phyloP scores from a whole-genome alignment of 345 rosid species.

The Carallia brachiata region DNA sequence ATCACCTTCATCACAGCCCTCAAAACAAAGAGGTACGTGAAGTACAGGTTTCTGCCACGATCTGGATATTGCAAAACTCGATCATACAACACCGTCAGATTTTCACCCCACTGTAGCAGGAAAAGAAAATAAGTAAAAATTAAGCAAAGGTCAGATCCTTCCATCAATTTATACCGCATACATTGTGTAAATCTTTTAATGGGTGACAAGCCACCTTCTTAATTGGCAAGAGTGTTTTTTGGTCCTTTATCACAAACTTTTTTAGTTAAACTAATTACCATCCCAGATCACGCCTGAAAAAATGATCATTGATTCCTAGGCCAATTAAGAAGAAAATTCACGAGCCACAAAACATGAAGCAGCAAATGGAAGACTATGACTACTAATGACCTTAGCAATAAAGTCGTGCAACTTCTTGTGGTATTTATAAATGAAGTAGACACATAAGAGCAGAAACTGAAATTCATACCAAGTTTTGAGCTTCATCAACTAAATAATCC shows the following conservation, averaged over 20 bases:
- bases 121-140: conserved; percentile 11
- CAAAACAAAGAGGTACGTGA: conserved; percentile 87
- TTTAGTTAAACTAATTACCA: no score
- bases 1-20: conserved; percentile 87
- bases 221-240: neutral
- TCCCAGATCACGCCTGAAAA: no score
- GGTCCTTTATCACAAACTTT: neutral
- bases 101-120: conserved; percentile 88
- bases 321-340: neutral
- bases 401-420: neutral
- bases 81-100: conserved; percentile 72
- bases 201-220: neutral
- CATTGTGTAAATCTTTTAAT: neutral
- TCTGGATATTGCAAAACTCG: conserved; percentile 84
- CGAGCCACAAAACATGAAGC: neutral
- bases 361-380: neutral
- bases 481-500: conserved; percentile 86
- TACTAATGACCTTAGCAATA: neutral
- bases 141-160: neutral
- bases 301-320: no score
- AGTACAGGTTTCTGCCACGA: conserved; percentile 83
- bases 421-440: neutral
- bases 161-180: neutral
- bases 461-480: conserved; percentile 51
- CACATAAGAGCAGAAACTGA: neutral